Base-by-base conservation (phyloP, 1,284 basidiomycete genomes). In the Melampsora larici-populina region DNA sequence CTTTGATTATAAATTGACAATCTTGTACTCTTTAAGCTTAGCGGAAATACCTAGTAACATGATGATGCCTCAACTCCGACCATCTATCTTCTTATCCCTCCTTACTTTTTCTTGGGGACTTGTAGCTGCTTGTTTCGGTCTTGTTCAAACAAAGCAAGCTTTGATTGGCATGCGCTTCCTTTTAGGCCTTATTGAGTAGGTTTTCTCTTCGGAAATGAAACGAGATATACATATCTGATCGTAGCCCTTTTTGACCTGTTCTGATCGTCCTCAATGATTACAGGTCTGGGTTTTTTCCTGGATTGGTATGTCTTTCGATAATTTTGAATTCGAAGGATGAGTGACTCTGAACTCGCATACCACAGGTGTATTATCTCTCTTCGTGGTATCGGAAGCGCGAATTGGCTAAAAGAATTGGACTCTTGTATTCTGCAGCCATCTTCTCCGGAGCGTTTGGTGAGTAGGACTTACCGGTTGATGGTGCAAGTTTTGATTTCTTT, bases 381-480 rank as follows among this genome's bases (percentile, higher is more conserved):
- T 79, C 72, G 21, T 81, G 80, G 26, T 82, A 82, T 63, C 73
- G 70, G 15, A 80, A 80, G 46, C 74, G 77, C 26, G 80, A 82
- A 70, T 79, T 82, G 72, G 80, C 79, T 1, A 81, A 79, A 1
- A 66, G 81, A 0, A 79, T 78, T 0, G 81, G 80, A 0, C 1
- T 80, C 13, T 70, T 82, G 4, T 82, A 80, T 51, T 73, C 77
- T 9, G 81, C 79, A 0, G 65, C 43, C 1, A 79, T 80, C 33
- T 74, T 81, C 68, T 66, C 66, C 33, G 81, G 80, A 58, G 80
- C 80, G 17, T 81, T 81, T 51, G 72, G 78, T 9, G 18, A 64
- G 62, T 1, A 40, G 36, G 36, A 40, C 36, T 40, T 40, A 11
- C 36, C 11, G 36, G 36, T 40, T 40, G 9, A 58, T 26, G 26